These are phyloP conservation scores for Neobulgaria alba DNA, from an alignment of 2,329 filamentous ascomycete species.

Conservation along the genomic window DNA sequence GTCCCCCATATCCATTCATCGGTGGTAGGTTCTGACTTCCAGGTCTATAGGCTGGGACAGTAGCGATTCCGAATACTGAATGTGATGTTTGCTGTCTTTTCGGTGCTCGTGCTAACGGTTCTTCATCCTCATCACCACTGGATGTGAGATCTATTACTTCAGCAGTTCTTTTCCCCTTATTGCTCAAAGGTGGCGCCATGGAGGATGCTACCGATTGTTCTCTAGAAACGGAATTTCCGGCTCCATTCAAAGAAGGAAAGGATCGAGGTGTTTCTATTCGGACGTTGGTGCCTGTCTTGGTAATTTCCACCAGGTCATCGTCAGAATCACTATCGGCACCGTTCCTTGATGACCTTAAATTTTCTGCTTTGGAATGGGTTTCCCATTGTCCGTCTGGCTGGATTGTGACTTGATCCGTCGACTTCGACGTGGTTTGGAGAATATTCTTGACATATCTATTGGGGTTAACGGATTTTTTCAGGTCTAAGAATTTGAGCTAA, in stretches of 20 bases:
- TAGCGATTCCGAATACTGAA: not conserved
- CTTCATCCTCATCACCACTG: conserved; percentile 43
- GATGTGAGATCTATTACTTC: conserved; percentile 46
- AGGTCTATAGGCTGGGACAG: not conserved
- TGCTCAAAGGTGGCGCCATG: conserved; percentile 7
- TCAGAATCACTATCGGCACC: conserved; percentile 32
- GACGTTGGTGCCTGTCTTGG: conserved; percentile 24
- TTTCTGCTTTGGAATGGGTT: conserved; percentile 20
- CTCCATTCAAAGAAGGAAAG: conserved; percentile 13
- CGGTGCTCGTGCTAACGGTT: conserved; percentile 27
- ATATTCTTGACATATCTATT: conserved; percentile 83
- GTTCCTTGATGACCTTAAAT: conserved; percentile 10
- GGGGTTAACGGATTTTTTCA: conserved; percentile 4
- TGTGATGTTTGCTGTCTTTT: conserved; percentile 23
- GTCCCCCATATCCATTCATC: not conserved
- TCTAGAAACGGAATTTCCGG: conserved; percentile 7
- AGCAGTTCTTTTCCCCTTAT: conserved; percentile 34
- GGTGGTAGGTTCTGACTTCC: not conserved
- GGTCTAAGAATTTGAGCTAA: conserved; percentile 4
- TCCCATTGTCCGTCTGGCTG: conserved; percentile 81
- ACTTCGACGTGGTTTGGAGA: conserved; percentile 59
- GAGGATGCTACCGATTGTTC: conserved; percentile 34
- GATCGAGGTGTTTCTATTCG: conserved; percentile 21
- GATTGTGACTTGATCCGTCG: conserved; percentile 78
- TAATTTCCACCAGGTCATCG: conserved; percentile 43